Base-by-base conservation (phyloP, 805 yeast species). In the Komagataella pastoris region DNA sequence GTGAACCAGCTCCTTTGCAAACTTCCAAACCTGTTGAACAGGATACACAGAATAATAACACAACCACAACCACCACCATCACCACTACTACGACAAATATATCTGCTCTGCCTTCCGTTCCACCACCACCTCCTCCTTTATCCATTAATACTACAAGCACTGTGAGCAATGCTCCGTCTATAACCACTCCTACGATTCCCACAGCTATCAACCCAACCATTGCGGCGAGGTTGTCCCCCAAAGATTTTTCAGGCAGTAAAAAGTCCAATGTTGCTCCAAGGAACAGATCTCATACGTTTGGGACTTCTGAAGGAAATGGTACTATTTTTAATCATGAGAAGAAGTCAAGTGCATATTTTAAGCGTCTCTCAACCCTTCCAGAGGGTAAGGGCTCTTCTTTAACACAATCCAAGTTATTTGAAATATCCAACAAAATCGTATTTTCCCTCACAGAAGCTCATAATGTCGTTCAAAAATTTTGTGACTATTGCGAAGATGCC, bases 401-500 rank as follows among this genome's bases (percentile, higher is more conserved):
- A 54, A 54, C 47, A 18, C 55, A 24, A 49, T 55, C 51, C 50
- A 61, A 60, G 50, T 55, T 69, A 10, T 64, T 73, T 17, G 77
- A 70, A 54, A 76, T 72, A 1, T 75, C 83, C n/a, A 68, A 86
- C 52, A 84, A 83, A 56, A 62, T 84, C 10, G 61, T 81, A 8
- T 81, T 80, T 59, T 71, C 85, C 2, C 75, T 81, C 52, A 78
- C 83, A 47, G 88, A 83, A 59, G 71, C 83, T 45, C 87, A 81
- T 55, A 74, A 80, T 43, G 76, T 79, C 3, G 68, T 83, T 7
- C 68, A 81, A 55, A 70, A 80, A 52, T 72, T 81, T 52, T 73
- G 81, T 6, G 75, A 81, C 1, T 80, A 79, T 54, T 80, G 85
- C 54, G 64, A 69, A 12, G 85, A 80, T 53, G 77, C 77, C 53